A percentile compares a stretch with the other conserved stretches of the same genome.
Evolutionary conservation across 208 protist genomes (phyloP).

Genomic region (Acanthamoeba triangularis): DNA sequence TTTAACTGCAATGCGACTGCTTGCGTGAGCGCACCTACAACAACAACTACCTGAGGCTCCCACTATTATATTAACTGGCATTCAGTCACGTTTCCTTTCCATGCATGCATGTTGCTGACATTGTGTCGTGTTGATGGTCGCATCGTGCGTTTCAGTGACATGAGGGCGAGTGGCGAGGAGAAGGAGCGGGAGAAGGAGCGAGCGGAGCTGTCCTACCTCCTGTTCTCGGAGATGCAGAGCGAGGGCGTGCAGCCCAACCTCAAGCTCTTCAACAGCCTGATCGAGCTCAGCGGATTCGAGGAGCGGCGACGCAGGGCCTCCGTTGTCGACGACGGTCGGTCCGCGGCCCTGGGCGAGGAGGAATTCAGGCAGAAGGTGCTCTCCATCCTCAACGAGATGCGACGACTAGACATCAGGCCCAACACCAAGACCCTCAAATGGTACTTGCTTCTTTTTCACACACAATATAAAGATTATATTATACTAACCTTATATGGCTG

Average conservation of each 20-base stretch:
- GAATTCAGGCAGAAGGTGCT: constrained; percentile 19
- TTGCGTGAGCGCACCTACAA: no score
- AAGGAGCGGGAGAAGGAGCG: background rate
- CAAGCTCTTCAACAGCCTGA: background rate
- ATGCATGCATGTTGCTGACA: no score
- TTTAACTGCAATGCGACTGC: no score
- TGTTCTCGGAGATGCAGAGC: constrained; percentile 30
- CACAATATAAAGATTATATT: no score
- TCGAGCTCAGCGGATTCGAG: constrained; percentile 4
- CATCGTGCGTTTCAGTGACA: background rate
- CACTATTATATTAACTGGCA: no score
- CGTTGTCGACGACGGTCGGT: background rate
- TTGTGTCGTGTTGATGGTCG: no score
- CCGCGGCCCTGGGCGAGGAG: background rate
- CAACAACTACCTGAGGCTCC: no score
- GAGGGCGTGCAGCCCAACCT: constrained; percentile 26
- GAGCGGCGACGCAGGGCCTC: background rate
- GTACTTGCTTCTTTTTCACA: background rate
- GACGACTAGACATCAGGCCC: background rate
- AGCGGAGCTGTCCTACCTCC: background rate
- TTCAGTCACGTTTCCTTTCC: no score
- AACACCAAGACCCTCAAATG: constrained; percentile 18
- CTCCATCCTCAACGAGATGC: constrained; percentile 15
- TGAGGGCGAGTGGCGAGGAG: no score
- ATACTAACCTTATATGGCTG: background rate